Base-by-base conservation (phyloP, 192 early-diverging fungal genomes). In the Linnemannia exigua region DNA sequence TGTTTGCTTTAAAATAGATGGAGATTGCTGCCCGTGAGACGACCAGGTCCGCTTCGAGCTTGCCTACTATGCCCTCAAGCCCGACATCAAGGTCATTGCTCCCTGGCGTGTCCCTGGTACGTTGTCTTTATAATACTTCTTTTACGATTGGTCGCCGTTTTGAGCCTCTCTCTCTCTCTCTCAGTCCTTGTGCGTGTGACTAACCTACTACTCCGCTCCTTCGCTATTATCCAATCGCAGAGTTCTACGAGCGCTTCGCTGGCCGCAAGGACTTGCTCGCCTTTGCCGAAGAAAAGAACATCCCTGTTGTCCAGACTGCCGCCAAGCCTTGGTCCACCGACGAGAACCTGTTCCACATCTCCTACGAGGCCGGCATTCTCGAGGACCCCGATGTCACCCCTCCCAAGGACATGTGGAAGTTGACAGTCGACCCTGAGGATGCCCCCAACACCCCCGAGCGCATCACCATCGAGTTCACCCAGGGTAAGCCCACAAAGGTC, bases 11-110 rank as follows among this genome's bases (percentile, higher is more conserved):
- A 58, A n/a, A 58, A 51, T 92, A 97, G 91, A 98, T 99, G 71
- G 95, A 97, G 76, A 97, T 99, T 75, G 99, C 99, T 35, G 89
- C 92, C 74, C 91, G 90, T 51, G 99, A 99, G 91, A 99, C 92
- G 99, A 99, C 89, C 99, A 99, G 91, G 98, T 99, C 75, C 96
- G 98, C 52, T 99, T 99, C 88, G 99, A 99, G 90, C 93, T 99
- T 63, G 97, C 95, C 35, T 99, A 99, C 94, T 98, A 98, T 84
- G 97, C 99, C 22, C 91, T 99, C 52, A 93, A 96, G 76, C 97
- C 97, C 50, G 90, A 92, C 82, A 98, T 99, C 84, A 92, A 99
- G 90, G 97, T 98, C 81, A 98, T 99, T 90, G 96, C 97, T 22
- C 98, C 99, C 14, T 99, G 98, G 98, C 92, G 98, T 66, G 92